Evolutionary conservation across 2,329 filamentous ascomycete species (phyloP).

Genomic region (Penicillium sp.): DNA sequence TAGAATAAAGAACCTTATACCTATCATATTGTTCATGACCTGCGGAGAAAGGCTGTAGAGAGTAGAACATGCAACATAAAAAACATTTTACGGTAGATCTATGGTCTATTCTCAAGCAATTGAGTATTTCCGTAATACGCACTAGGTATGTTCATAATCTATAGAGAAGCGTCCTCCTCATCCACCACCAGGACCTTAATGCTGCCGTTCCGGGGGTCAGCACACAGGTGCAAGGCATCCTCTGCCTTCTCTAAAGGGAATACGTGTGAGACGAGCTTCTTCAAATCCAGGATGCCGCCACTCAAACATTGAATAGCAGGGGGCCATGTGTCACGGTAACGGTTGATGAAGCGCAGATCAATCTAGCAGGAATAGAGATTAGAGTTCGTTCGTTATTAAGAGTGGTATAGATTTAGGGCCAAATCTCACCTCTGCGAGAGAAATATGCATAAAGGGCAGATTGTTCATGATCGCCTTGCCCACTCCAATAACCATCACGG

Average conservation of each 20-base stretch:
- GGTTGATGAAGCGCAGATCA: conserved; percentile 72
- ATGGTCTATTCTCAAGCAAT: background rate
- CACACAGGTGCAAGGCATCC: conserved; percentile 62
- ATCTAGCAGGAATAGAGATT: conserved; percentile 53
- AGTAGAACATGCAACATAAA: background rate
- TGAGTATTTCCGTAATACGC: background rate
- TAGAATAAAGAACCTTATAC: conserved; percentile 1
- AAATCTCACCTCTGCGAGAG: conserved; percentile 58
- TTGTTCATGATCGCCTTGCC: conserved; percentile 68
- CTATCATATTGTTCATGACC: background rate
- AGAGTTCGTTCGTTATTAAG: background rate
- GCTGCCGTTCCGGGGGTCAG: conserved; percentile 59
- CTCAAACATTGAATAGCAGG: conserved; percentile 66
- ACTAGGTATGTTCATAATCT: conserved; percentile 1
- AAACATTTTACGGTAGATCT: background rate
- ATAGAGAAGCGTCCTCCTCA: conserved; percentile 43
- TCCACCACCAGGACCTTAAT: conserved; percentile 69
- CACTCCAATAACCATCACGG: conserved; percentile 69
- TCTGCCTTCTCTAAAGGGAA: conserved; percentile 67
- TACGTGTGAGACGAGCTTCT: conserved; percentile 66
- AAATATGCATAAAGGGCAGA: conserved; percentile 70
- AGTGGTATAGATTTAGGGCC: background rate
- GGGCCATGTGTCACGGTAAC: conserved; percentile 74
- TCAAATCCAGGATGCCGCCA: conserved; percentile 66
- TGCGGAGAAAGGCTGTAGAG: too few species aligned